Evolutionary conservation across 371 early-diverging fungal genomes (phyloP).

Genomic region (Mucor velutinosus): DNA sequence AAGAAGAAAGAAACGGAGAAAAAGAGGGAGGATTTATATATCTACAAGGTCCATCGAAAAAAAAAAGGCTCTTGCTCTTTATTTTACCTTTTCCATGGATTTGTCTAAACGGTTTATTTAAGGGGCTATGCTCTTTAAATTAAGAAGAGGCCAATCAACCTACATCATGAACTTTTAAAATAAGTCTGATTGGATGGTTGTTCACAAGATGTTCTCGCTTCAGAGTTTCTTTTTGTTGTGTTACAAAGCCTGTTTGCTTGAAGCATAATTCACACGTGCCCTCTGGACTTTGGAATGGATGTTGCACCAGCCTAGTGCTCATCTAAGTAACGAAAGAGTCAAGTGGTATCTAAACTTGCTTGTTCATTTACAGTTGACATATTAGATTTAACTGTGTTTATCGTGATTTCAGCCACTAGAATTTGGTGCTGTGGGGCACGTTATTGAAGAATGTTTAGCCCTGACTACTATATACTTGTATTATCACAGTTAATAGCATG

Average conservation of each 20-base stretch:
- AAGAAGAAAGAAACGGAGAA: neutral
- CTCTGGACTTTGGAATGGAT: neutral
- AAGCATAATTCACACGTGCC: constrained; percentile 1
- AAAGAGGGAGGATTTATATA: neutral
- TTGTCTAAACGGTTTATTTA: neutral
- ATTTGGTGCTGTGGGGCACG: neutral
- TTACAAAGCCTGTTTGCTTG: neutral
- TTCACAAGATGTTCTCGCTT: neutral
- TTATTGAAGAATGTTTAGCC: neutral
- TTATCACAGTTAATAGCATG: neutral
- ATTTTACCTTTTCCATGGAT: neutral
- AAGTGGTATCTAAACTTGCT: neutral
- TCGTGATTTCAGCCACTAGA: neutral
- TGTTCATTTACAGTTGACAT: neutral
- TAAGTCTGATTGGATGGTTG: constrained; percentile 9
- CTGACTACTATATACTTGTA: neutral
- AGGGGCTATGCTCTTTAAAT: neutral
- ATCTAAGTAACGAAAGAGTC: neutral
- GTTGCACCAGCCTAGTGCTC: neutral
- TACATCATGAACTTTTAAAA: constrained; percentile 14
- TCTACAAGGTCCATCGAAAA: neutral
- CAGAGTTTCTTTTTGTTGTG: neutral
- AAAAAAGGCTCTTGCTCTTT: neutral
- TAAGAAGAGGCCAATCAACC: constrained; percentile 13
- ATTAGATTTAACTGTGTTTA: neutral